A percentile compares a stretch with the other conserved stretches of the same genome.
Conservation (phyloP, 2,329 filamentous ascomycete genomes). For the Pseudogymnoascus sp. region DNA sequence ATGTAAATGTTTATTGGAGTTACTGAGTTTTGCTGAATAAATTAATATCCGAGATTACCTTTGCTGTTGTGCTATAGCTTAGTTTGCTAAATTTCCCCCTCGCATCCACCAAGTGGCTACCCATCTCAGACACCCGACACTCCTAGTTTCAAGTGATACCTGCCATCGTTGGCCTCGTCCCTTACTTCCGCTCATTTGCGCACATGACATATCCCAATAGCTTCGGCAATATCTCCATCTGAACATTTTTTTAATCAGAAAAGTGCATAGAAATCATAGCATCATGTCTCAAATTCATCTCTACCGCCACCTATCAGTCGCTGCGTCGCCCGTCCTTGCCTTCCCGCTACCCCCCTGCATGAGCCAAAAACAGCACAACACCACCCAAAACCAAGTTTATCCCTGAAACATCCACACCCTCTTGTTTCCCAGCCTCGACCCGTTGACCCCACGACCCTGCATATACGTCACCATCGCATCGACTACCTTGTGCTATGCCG, state of each 20-base stretch:
- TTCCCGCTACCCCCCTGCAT: neutral
- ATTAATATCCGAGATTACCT: neutral
- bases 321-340: neutral
- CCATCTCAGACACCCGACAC: neutral
- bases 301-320: neutral
- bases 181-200: neutral
- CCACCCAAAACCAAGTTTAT: constrained; percentile 1
- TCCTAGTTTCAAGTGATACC: neutral
- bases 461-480: constrained; percentile 1
- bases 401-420: constrained; percentile 4
- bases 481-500: neutral
- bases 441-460: constrained; percentile 6
- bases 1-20: neutral
- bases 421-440: constrained; percentile 3
- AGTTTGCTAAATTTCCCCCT: neutral
- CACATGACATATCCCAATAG: constrained; percentile 1
- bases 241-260: neutral
- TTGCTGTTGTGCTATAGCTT: neutral
- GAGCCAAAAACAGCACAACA: constrained; percentile 1
- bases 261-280: neutral
- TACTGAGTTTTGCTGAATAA: neutral
- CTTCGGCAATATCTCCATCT: neutral
- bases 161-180: neutral
- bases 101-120: neutral
- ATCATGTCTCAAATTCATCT: neutral